A percentile compares a stretch with the other conserved stretches of the same genome.
These are phyloP conservation scores for Pseudocercospora vitis DNA, from an alignment of 2,329 filamentous ascomycete genomes.

Conservation along the genomic window DNA sequence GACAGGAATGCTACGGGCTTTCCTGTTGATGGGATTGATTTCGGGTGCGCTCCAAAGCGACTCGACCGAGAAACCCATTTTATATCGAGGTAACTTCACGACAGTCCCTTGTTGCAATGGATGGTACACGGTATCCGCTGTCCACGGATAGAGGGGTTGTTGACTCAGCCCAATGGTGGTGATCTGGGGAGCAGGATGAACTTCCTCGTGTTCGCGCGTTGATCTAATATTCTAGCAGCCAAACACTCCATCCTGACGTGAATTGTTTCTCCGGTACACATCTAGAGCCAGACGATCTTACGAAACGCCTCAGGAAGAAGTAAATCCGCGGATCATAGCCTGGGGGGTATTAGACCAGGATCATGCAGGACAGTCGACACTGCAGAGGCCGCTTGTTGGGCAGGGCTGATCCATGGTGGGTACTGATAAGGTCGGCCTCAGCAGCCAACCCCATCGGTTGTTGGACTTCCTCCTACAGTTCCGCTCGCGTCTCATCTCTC, in stretches of 20 bases:
- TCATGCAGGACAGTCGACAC: background rate
- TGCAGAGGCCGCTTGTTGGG: background rate
- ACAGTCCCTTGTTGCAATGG: background rate
- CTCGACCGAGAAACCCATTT: conserved; percentile 26
- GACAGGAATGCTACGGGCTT: conserved; percentile 75
- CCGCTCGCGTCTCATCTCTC: background rate
- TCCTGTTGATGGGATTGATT: conserved; percentile 80
- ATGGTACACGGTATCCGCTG: too few species aligned
- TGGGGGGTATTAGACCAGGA: conserved; percentile 1
- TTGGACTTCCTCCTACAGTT: background rate
- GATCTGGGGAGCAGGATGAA: background rate
- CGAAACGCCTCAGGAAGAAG: conserved; percentile 14
- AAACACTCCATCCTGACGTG: conserved; percentile 12
- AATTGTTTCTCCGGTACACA: conserved; percentile 25
- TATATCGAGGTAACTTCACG: background rate
- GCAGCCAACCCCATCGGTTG: background rate
- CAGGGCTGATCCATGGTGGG: conserved; percentile 5
- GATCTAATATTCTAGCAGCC: conserved; percentile 3
- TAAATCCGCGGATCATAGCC: conserved; percentile 27
- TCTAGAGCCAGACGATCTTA: conserved; percentile 11
- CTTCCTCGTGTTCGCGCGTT: background rate
- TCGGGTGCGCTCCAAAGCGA: conserved; percentile 59
- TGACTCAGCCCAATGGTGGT: background rate
- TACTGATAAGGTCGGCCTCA: conserved; percentile 8
- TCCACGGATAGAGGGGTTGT: background rate